These are phyloP conservation scores for Heterobasidion irregulare DNA, from an alignment of 1,284 basidiomycete species.

Conservation along the genomic window DNA sequence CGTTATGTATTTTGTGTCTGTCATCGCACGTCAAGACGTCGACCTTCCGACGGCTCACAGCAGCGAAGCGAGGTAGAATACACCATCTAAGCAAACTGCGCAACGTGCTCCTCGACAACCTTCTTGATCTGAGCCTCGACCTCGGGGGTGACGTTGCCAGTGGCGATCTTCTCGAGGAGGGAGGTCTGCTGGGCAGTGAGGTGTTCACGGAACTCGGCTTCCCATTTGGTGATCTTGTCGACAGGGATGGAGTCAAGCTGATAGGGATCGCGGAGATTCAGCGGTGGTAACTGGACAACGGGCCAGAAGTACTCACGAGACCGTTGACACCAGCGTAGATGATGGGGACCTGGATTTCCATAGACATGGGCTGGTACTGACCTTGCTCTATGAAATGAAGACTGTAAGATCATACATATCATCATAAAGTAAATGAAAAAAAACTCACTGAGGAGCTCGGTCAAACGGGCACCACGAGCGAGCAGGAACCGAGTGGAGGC, in stretches of 20 bases:
- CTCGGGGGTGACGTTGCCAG: conserved; percentile 81
- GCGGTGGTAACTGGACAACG: not conserved
- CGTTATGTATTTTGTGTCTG: conserved; percentile 8
- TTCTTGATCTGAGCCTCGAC: conserved; percentile 93
- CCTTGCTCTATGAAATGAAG: conserved; percentile 57
- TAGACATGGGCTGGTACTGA: conserved; percentile 89
- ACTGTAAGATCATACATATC: not conserved
- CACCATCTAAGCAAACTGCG: conserved; percentile 41
- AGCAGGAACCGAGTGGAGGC: conserved; percentile 97
- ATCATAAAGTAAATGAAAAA: not conserved
- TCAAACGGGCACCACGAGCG: conserved; percentile 95
- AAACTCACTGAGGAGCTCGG: conserved; percentile 68
- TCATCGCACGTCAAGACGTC: not conserved
- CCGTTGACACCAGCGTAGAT: conserved; percentile 99
- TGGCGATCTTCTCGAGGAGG: conserved; percentile 77
- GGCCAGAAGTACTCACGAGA: conserved; percentile 49
- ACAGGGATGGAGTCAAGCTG: conserved; percentile 89
- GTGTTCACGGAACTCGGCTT: conserved; percentile 83
- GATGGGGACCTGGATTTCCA: conserved; percentile 96
- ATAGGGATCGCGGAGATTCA: conserved; percentile 6
- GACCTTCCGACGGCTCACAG: not conserved
- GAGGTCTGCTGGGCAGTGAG: conserved; percentile 59
- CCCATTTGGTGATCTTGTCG: conserved; percentile 93
- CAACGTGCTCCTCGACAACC: conserved; percentile 81
- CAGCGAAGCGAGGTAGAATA: no score